These are phyloP conservation scores for Exserohilum rostratum DNA, from an alignment of 2,329 filamentous ascomycete species.

Conservation along the genomic window DNA sequence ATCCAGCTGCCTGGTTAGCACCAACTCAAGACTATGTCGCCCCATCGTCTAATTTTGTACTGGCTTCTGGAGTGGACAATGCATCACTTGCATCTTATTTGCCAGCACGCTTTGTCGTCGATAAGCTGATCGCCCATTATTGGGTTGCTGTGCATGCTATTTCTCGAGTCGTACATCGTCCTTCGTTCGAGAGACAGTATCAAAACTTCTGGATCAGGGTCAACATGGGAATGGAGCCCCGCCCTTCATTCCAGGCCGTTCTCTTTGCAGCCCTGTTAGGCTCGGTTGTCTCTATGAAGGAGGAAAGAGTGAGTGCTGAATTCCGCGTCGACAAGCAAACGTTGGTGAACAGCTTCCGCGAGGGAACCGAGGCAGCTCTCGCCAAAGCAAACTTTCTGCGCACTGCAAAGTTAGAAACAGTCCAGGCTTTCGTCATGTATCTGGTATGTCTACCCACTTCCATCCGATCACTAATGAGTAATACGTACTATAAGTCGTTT, in stretches of 20 bases:
- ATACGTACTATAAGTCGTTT: not conserved
- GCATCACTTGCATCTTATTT: constrained; percentile 64
- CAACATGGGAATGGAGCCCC: constrained; percentile 64
- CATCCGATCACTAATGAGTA: not conserved
- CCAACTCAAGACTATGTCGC: constrained; percentile 71
- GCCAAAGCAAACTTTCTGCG: constrained; percentile 72
- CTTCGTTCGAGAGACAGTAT: constrained; percentile 70
- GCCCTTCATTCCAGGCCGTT: constrained; percentile 68
- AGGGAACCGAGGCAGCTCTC: constrained; percentile 70
- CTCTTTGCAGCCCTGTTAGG: constrained; percentile 74
- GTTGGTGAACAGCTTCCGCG: constrained; percentile 61
- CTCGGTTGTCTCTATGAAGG: constrained; percentile 69
- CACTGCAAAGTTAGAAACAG: constrained; percentile 73
- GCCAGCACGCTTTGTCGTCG: constrained; percentile 63
- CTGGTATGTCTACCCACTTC: constrained; percentile 60
- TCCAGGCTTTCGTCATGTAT: constrained; percentile 80
- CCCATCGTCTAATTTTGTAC: constrained; percentile 71
- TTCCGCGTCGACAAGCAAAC: constrained; percentile 63
- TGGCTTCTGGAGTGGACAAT: constrained; percentile 58
- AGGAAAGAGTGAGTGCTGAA: constrained; percentile 57
- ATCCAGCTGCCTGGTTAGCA: constrained; percentile 59
- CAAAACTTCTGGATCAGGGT: constrained; percentile 69
- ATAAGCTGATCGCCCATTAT: constrained; percentile 70
- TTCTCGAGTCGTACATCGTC: constrained; percentile 69
- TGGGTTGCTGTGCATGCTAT: constrained; percentile 72